Conservation (phyloP, 2,329 filamentous ascomycete species). For the Ophiostoma himal-ulmi region DNA sequence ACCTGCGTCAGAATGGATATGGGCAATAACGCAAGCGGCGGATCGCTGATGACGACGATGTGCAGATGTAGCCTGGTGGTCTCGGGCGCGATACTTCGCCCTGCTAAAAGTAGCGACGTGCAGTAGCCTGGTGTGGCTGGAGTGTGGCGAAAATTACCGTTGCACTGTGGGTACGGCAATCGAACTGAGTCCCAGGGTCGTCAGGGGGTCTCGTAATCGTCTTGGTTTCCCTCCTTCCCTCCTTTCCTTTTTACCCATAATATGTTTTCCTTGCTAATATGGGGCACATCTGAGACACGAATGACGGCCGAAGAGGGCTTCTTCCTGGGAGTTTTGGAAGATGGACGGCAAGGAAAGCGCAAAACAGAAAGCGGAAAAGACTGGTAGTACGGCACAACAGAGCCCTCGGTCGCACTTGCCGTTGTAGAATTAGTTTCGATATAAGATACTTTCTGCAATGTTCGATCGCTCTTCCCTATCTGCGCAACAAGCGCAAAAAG, state of each 20-base stretch:
- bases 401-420: not conserved
- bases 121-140: conserved; percentile 17
- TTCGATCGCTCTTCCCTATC: not conserved
- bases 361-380: not conserved
- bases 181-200: conserved; percentile 1
- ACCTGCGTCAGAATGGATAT: not conserved
- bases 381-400: not conserved
- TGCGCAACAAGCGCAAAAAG: not conserved
- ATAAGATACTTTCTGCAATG: not conserved
- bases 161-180: not conserved
- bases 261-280: not conserved
- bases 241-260: not conserved
- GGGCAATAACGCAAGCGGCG: not conserved
- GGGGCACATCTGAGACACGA: conserved; percentile 5
- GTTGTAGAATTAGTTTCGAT: not conserved
- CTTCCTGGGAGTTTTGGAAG: not conserved
- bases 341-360: not conserved
- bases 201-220: conserved; percentile 18
- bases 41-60: not conserved
- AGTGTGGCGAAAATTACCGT: conserved; percentile 14
- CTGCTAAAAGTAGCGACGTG: not conserved
- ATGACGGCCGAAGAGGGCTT: not conserved
- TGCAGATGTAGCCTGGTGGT: not conserved
- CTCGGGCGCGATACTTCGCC: not conserved
- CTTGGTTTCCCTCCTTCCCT: not conserved